phyloP scores from a whole-genome alignment of 306 rosid genomes.

The Rosa persica region DNA sequence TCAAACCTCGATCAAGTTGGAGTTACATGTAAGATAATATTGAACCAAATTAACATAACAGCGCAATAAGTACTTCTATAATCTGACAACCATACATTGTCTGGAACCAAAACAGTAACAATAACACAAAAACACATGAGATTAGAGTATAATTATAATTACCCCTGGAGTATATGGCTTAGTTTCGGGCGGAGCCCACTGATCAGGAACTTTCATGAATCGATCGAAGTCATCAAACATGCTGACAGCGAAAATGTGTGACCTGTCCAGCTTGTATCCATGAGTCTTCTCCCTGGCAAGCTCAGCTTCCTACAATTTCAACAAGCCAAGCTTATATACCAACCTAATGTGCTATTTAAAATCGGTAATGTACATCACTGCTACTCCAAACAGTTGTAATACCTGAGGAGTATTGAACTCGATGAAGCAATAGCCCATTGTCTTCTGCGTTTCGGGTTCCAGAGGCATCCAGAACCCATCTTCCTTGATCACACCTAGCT shows the following conservation, averaged over 20 bases:
- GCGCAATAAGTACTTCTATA: not conserved
- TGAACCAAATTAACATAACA: not conserved
- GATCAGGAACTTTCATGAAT: slow-evolving; percentile 81
- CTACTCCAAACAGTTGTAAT: not conserved
- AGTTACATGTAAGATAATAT: not conserved
- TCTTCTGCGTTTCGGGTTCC: slow-evolving; percentile 53
- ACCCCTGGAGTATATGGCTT: slow-evolving; percentile 75
- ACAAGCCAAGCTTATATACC: not conserved
- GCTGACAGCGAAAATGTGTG: slow-evolving; percentile 71
- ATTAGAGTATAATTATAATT: slow-evolving; percentile 18
- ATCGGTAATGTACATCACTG: not conserved
- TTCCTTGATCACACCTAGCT: slow-evolving; percentile 68
- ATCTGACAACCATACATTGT: not conserved
- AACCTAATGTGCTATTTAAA: not conserved
- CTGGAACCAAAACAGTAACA: not conserved
- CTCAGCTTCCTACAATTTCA: slow-evolving; percentile 72
- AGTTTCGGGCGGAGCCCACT: slow-evolving; percentile 84
- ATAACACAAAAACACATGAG: not conserved
- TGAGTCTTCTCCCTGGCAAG: slow-evolving; percentile 86
- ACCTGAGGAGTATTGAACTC: slow-evolving; percentile 86
- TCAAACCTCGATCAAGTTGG: not conserved
- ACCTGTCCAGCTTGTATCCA: slow-evolving; percentile 79
- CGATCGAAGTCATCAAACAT: slow-evolving; percentile 80
- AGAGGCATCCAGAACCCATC: slow-evolving; percentile 87
- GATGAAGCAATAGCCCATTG: slow-evolving; percentile 70